phyloP scores from a whole-genome alignment of 2,329 filamentous ascomycete genomes.

The Plectosphaerella plurivora region DNA sequence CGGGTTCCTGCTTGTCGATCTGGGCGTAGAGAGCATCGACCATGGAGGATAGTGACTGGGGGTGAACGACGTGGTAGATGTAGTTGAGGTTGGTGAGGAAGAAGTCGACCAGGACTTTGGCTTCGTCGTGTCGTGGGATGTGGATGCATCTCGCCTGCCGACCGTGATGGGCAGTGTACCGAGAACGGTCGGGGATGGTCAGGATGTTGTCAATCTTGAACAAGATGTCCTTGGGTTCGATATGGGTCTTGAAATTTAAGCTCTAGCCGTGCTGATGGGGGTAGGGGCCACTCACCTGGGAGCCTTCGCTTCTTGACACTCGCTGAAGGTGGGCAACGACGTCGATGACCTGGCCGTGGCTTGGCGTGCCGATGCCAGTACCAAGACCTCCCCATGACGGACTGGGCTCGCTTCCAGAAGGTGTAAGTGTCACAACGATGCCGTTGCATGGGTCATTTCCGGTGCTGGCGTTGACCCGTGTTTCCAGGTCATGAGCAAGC shows the following conservation, averaged over 20 bases:
- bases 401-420: too few relatives aligned
- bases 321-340: slow-evolving; percentile 1
- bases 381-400: not conserved
- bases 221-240: not conserved
- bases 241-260: too few relatives aligned
- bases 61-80: slow-evolving; percentile 27
- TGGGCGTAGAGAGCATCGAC: slow-evolving; percentile 23
- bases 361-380: not conserved
- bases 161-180: slow-evolving; percentile 1
- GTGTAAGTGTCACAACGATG: too few relatives aligned
- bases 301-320: not conserved
- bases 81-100: slow-evolving; percentile 24
- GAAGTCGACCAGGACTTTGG: slow-evolving; percentile 23
- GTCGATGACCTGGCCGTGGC: not conserved
- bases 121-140: slow-evolving; percentile 27
- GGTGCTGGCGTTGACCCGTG: not conserved
- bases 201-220: slow-evolving; percentile 10
- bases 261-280: too few relatives aligned
- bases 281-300: not conserved
- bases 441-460: not conserved
- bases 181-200: slow-evolving; percentile 5
- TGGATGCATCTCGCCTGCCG: slow-evolving; percentile 20
- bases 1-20: slow-evolving; percentile 8
- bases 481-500: not conserved
- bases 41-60: slow-evolving; percentile 18